Conservation (phyloP, 129 eudicot genomes). For the Tanacetum coccineum region DNA sequence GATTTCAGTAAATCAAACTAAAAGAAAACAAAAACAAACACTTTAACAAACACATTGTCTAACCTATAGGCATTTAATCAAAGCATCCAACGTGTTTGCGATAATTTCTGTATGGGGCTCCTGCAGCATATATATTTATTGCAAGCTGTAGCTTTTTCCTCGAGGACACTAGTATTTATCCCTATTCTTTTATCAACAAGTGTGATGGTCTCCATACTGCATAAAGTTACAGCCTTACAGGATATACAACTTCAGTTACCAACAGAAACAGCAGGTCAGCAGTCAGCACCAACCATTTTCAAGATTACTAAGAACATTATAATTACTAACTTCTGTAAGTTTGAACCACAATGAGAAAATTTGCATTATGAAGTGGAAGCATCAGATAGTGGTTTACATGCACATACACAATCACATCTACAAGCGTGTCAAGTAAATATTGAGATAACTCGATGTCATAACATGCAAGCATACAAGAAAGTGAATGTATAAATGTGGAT, state of each 20-base stretch:
- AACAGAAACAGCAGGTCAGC: conserved; percentile 10
- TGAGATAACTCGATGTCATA: background rate
- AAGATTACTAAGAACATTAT: background rate
- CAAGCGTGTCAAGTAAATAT: too few species aligned
- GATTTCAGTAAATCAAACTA: too few species aligned
- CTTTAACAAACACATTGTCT: background rate
- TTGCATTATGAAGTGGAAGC: background rate
- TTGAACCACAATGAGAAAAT: background rate
- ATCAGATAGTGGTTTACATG: background rate
- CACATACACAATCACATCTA: too few species aligned
- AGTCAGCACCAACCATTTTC: background rate
- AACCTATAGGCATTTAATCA: conserved; percentile 92
- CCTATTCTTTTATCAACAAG: conserved; percentile 97
- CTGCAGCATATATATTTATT: conserved; percentile 39
- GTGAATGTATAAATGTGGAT: background rate
- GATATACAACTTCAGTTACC: conserved; percentile 12
- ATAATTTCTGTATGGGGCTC: conserved; percentile 98
- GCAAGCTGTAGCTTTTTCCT: conserved; percentile 99
- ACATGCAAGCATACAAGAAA: background rate
- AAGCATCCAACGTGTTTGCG: conserved; percentile 90
- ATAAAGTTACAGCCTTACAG: conserved; percentile 6
- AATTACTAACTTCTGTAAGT: too few species aligned
- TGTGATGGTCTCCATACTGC: conserved; percentile 99
- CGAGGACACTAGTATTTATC: conserved; percentile 91
- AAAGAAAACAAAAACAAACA: background rate